phyloP scores from a whole-genome alignment of 2,329 filamentous ascomycete species.

The Colletotrichum sojae region DNA sequence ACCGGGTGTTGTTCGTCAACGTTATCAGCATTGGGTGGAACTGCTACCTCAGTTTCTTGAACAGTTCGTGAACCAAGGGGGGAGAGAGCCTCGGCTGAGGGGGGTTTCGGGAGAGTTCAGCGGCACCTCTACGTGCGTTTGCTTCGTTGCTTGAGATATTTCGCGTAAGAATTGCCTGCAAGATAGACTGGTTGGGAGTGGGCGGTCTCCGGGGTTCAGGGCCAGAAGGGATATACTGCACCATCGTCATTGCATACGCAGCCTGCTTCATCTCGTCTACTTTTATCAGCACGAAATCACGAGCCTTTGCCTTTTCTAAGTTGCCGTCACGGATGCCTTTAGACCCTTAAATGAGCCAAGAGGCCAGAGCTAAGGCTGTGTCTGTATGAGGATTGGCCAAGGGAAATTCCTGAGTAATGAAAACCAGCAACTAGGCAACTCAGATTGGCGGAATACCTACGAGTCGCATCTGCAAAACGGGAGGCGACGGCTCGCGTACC shows the following conservation, averaged over 20 bases:
- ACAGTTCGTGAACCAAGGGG: slow-evolving; percentile 57
- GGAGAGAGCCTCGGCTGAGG: background rate
- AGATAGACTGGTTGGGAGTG: slow-evolving; percentile 19
- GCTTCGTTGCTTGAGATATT: background rate
- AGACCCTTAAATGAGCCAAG: too few relatives aligned
- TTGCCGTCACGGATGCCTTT: too few relatives aligned
- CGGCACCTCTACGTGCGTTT: background rate
- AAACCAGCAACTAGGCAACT: too few relatives aligned
- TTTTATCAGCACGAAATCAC: background rate
- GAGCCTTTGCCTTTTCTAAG: too few relatives aligned
- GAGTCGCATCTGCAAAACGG: too few relatives aligned
- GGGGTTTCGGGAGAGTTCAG: background rate
- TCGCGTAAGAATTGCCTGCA: slow-evolving; percentile 1
- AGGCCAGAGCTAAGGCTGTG: too few relatives aligned
- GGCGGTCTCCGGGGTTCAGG: slow-evolving; percentile 7
- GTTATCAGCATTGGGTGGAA: slow-evolving; percentile 80
- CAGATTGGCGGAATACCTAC: too few relatives aligned
- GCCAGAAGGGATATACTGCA: slow-evolving; percentile 7
- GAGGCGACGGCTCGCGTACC: too few relatives aligned
- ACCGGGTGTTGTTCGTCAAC: slow-evolving; percentile 90
- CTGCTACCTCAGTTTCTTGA: slow-evolving; percentile 74
- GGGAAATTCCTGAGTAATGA: too few relatives aligned
- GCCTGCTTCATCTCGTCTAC: background rate
- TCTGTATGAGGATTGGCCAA: too few relatives aligned
- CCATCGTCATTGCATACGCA: background rate